phyloP scores from a whole-genome alignment of 2,329 filamentous ascomycete species.

The Spiromastix sp. region DNA sequence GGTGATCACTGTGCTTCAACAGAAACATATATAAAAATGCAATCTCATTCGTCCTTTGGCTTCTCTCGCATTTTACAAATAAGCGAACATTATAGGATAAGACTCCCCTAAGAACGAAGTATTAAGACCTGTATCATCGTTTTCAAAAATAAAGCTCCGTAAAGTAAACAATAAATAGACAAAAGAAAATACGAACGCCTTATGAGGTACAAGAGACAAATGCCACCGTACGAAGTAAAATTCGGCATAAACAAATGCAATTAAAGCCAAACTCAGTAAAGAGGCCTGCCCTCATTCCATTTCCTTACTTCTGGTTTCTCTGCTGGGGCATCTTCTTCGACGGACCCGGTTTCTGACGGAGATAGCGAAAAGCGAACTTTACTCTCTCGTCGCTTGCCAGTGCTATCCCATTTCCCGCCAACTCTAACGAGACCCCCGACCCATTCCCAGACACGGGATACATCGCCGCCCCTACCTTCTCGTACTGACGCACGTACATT shows the following conservation, averaged over 20 bases:
- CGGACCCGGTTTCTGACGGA: conserved; percentile 13
- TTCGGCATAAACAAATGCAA: too few species aligned
- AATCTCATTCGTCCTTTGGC: too few species aligned
- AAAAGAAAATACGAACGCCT: conserved; percentile 6
- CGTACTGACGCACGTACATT: conserved; percentile 76
- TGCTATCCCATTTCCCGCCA: conserved; percentile 21
- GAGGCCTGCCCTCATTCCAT: conserved; percentile 39
- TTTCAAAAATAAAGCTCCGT: neutral
- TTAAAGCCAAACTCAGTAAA: conserved; percentile 30
- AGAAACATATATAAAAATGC: neutral
- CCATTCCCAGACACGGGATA: conserved; percentile 59
- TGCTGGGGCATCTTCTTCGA: conserved; percentile 9
- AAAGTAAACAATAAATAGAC: conserved; percentile 2
- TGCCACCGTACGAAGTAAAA: too few species aligned
- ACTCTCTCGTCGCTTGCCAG: conserved; percentile 17
- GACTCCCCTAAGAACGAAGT: neutral
- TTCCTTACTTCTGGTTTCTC: conserved; percentile 25
- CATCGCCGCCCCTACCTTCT: conserved; percentile 45
- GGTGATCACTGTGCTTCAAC: neutral
- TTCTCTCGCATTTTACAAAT: neutral
- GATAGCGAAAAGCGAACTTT: conserved; percentile 20
- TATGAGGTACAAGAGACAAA: too few species aligned
- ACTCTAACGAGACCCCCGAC: conserved; percentile 49
- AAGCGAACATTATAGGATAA: neutral
- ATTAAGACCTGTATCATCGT: neutral